Evolutionary conservation across 2,329 filamentous ascomycete species (phyloP), one percentile per base, ranked within the genome.

Genomic region (Beauveria caledonica): DNA sequence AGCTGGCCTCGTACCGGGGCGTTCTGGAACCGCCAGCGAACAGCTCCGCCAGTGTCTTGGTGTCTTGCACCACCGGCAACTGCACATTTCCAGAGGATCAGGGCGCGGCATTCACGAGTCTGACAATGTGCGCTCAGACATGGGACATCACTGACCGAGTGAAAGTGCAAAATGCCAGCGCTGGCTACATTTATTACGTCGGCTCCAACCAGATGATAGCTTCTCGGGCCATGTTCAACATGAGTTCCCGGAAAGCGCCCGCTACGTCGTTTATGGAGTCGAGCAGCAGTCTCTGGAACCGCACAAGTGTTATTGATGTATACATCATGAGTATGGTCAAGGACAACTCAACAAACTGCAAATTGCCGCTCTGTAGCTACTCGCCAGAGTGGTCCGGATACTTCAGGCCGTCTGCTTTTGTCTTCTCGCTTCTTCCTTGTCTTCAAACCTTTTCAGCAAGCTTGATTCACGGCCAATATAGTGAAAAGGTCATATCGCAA

Each of bases 61-160:
- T 51, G 3, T 51, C 56, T 4, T 58, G 56, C 8, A 19, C 46
- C 11, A 58, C 44, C 13, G 56, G 56, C 10, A 58, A 58, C n/a
- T 58, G 46, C 46, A 58, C 56, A 23, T 58, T 58, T 51, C 56
- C 56, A 11, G 25, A 40, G 23, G 46, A 50, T 21, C 13, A 7
- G 4, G 46, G 46, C 7, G 46, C 39, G 17, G 33, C 56, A 2
- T 51, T 58, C 9, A 27, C 7, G 2, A 58, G 36, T 10, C 7
- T 58, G 8, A 33, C 46, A 21, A 58, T 58, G 56, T 58, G 56
- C 25, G 50, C 45, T 7, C 4, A n/a, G 10, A 9, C 56, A 51
- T 58, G 56, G 56, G 56, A 58, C 11, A 36, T 58, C 8, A 29
- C 29, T n/a, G 56, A 58, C n/a, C 33, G 39, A 17, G n/a, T 58